Evolutionary conservation across 257 asterid genomes (phyloP).

Genomic region (Gentiana straminea): DNA sequence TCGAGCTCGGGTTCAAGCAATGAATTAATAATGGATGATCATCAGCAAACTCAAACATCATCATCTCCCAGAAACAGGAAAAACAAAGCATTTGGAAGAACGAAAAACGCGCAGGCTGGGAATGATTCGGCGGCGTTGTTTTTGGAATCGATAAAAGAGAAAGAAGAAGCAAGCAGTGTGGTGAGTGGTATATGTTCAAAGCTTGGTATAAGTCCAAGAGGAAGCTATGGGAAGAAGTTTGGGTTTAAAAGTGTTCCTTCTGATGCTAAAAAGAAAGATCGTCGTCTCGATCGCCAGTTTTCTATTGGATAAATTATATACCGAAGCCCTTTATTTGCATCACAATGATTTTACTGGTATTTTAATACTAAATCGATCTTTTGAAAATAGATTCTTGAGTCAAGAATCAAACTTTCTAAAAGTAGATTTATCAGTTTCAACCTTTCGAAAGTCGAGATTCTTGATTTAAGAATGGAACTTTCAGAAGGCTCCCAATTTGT

Average conservation of each 20-base stretch:
- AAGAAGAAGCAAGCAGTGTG: neutral
- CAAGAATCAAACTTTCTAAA: neutral
- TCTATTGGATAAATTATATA: slow-evolving; percentile 1
- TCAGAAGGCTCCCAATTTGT: too few species aligned
- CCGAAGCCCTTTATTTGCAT: too few species aligned
- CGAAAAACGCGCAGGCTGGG: neutral
- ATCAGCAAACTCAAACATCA: neutral
- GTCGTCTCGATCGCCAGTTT: slow-evolving; percentile 4
- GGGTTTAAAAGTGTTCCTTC: slow-evolving; percentile 1
- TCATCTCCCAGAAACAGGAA: neutral
- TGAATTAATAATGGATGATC: neutral
- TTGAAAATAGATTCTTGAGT: too few species aligned
- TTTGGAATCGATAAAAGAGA: neutral
- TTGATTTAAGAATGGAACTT: too few species aligned
- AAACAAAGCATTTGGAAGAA: too few species aligned
- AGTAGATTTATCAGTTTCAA: neutral
- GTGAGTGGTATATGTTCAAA: slow-evolving; percentile 9
- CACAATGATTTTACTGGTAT: too few species aligned
- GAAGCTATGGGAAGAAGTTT: neutral
- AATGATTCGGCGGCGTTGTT: neutral
- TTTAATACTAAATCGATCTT: too few species aligned
- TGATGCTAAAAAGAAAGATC: neutral
- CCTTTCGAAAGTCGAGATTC: too few species aligned
- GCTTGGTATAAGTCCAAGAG: slow-evolving; percentile 11
- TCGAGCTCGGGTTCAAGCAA: neutral